These are phyloP conservation scores for Acanthamoeba lenticulata DNA, from an alignment of 208 protist species.

Conservation along the genomic window DNA sequence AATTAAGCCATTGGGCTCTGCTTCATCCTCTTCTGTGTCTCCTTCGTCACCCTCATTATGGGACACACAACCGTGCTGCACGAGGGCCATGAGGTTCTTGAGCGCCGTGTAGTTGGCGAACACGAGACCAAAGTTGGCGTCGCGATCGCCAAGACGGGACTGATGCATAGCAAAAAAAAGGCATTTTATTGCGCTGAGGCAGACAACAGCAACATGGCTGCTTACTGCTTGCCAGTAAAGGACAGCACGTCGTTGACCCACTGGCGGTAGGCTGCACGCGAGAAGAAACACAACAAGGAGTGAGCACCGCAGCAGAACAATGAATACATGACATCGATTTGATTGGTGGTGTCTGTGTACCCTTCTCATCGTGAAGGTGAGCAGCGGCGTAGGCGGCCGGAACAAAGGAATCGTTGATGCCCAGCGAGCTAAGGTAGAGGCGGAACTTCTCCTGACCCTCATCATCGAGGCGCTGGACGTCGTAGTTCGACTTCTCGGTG, in stretches of 20 bases:
- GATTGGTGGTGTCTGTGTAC: background rate
- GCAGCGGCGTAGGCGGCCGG: constrained; percentile 37
- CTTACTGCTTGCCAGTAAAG: constrained; percentile 57
- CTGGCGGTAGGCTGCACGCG: constrained; percentile 6
- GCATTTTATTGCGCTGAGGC: no score
- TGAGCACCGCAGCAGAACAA: background rate
- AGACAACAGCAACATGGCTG: no score
- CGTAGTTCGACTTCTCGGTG: constrained; percentile 32
- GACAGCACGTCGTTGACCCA: constrained; percentile 19
- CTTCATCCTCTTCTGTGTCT: background rate
- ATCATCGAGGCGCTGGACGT: constrained; percentile 28
- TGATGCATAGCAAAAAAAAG: background rate
- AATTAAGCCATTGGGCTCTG: background rate
- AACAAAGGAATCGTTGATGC: constrained; percentile 26
- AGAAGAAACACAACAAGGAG: background rate
- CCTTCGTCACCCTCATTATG: background rate
- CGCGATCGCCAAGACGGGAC: no score
- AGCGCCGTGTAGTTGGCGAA: no score
- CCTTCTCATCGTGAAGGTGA: background rate
- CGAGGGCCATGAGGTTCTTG: no score
- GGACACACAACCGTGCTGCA: background rate
- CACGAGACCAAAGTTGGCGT: no score
- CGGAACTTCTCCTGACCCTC: constrained; percentile 62
- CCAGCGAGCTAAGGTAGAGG: constrained; percentile 43
- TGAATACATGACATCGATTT: no score